phyloP scores from a whole-genome alignment of 2,329 filamentous ascomycete genomes.

The Venturia asperata region DNA sequence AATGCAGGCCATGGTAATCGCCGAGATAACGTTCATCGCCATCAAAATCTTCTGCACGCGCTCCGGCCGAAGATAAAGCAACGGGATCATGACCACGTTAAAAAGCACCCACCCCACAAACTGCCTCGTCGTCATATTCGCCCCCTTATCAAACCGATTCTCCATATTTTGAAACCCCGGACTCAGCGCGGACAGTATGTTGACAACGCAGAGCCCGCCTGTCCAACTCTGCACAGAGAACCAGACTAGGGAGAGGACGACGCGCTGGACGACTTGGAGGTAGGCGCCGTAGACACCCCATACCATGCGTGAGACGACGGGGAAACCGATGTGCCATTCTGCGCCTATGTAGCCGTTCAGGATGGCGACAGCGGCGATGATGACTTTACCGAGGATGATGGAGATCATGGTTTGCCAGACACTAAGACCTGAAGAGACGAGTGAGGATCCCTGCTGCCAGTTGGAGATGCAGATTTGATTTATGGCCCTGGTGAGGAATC shows the following conservation, averaged over 20 bases:
- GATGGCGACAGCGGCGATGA: constrained; percentile 32
- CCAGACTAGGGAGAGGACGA: constrained; percentile 38
- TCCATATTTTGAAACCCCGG: not conserved
- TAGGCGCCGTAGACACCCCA: constrained; percentile 40
- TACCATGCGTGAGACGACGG: constrained; percentile 35
- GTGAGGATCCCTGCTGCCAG: constrained; percentile 33
- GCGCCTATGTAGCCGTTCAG: constrained; percentile 29
- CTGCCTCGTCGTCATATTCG: constrained; percentile 6
- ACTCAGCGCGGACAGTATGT: not conserved
- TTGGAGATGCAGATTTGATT: constrained; percentile 22
- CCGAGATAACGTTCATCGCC: not conserved
- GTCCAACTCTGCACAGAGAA: constrained; percentile 34
- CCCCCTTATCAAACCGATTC: not conserved
- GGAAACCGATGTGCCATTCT: constrained; percentile 40
- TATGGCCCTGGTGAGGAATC: too few species aligned
- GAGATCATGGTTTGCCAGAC: constrained; percentile 38
- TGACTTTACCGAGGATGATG: constrained; percentile 36
- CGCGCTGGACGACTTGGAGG: constrained; percentile 35
- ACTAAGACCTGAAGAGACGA: constrained; percentile 34
- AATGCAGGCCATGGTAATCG: not conserved
- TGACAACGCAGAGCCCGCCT: constrained; percentile 26
- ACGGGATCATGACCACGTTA: not conserved
- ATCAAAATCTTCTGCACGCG: not conserved
- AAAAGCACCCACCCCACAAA: constrained; percentile 3
- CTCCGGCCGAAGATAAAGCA: not conserved